Evolutionary conservation across 2,329 filamentous ascomycete genomes (phyloP), one percentile per base, ranked within the genome.

Genomic region (Cladosporium sp.): DNA sequence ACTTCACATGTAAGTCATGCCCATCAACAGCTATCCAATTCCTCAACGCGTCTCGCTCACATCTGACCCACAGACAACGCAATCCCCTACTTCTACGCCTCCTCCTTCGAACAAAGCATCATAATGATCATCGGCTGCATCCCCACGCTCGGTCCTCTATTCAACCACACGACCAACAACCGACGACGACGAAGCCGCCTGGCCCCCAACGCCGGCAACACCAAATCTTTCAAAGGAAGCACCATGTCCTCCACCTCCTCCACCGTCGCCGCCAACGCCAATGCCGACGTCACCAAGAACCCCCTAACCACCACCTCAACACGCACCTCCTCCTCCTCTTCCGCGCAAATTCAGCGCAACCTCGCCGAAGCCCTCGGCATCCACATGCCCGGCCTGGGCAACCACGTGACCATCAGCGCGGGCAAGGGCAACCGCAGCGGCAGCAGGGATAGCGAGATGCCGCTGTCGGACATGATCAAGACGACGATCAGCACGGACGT

Each of bases 1-100:
- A 48, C 11, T 48, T 48, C 19, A 48, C 45, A 12, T 41, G 45
- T 48, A 48, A 48, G 45, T n/a, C n/a, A n/a, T n/a, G n/a, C n/a
- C n/a, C 30, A 30, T 8, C 22, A n/a, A n/a, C n/a, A n/a, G n/a
- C n/a, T n/a, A n/a, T n/a, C n/a, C n/a, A 37, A n/a, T n/a, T 12
- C 24, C 5, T 13, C 1, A 13, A 29, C 6, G 11, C 2, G n/a
- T n/a, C n/a, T n/a, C n/a, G n/a, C n/a, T n/a, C n/a, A n/a, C n/a
- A n/a, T n/a, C n/a, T n/a, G n/a, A n/a, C n/a, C 32, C n/a, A 34
- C 17, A 48, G 45, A 17, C 37, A 41, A 34, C n/a, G 45, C 45
- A 8, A 19, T 48, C 17, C 27, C 38, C 17, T 48, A 34, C 27
- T 48, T 48, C 45, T 48, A 48, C 45, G 45, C 45, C 37, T 48